Conservation (phyloP, 2,329 filamentous ascomycete species). For the Onygena corvina region DNA sequence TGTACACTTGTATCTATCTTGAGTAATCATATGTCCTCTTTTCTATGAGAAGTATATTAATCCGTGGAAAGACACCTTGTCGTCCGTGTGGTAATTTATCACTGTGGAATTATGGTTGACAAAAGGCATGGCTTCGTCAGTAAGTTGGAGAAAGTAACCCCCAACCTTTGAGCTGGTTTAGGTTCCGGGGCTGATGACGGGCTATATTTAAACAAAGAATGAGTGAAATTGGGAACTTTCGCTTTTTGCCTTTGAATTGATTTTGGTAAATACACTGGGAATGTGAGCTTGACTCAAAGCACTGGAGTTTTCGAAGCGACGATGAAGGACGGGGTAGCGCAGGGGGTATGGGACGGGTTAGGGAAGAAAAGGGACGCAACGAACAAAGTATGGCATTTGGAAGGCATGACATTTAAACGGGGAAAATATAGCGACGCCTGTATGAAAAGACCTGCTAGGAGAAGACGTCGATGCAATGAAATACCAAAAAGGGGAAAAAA, state of each 20-base stretch:
- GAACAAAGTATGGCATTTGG: too few relatives aligned
- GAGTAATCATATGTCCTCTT: too few relatives aligned
- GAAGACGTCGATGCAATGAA: slow-evolving; percentile 3
- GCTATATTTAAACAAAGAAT: too few relatives aligned
- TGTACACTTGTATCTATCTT: too few relatives aligned
- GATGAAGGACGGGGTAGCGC: neutral
- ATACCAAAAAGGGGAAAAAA: slow-evolving; percentile 10
- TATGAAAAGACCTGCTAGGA: slow-evolving; percentile 1
- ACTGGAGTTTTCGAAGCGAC: neutral
- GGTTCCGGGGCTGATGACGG: too few relatives aligned
- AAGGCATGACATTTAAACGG: neutral
- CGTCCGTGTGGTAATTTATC: too few relatives aligned
- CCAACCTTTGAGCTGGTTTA: too few relatives aligned
- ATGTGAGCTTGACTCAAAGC: neutral
- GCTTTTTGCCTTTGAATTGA: neutral
- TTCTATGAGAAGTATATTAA: too few relatives aligned
- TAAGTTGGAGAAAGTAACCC: too few relatives aligned
- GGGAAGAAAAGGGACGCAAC: neutral
- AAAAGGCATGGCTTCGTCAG: too few relatives aligned
- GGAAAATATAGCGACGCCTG: slow-evolving; percentile 5
- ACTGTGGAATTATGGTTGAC: too few relatives aligned
- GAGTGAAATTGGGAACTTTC: neutral
- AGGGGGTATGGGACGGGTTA: neutral
- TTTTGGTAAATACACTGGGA: slow-evolving; percentile 2
- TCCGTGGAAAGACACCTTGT: too few relatives aligned